Conservation (phyloP, 2,329 filamentous ascomycete species). For the Sporothrix pallida region DNA sequence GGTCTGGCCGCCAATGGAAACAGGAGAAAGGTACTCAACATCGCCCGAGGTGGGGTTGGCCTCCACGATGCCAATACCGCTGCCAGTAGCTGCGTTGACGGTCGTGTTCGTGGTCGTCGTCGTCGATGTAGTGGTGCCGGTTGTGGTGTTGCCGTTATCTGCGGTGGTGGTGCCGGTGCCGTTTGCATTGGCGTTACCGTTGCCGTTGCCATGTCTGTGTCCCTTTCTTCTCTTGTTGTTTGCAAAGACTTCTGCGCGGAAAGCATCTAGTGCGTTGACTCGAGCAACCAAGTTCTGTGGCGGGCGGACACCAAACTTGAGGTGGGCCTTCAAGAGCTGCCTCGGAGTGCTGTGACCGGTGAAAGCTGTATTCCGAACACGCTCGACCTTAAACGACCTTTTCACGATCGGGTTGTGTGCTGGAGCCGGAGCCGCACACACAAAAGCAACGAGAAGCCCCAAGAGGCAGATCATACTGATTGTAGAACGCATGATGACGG, state of each 20-base stretch:
- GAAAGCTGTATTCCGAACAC: slow-evolving; percentile 62
- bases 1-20: slow-evolving; percentile 71
- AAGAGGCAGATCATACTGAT: slow-evolving; percentile 48
- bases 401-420: slow-evolving; percentile 53
- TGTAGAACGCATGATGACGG: slow-evolving; percentile 40
- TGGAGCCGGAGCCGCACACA: slow-evolving; percentile 55
- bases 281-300: slow-evolving; percentile 51
- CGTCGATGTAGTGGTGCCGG: neutral
- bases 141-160: slow-evolving; percentile 7
- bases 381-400: slow-evolving; percentile 66
- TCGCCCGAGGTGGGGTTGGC: slow-evolving; percentile 70
- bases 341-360: slow-evolving; percentile 60
- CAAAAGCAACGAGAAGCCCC: slow-evolving; percentile 55
- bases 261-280: slow-evolving; percentile 41
- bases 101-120: slow-evolving; percentile 16
- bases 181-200: slow-evolving; percentile 14
- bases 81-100: neutral
- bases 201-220: slow-evolving; percentile 26
- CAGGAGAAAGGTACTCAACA: slow-evolving; percentile 71
- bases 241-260: slow-evolving; percentile 37
- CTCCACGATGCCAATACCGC: slow-evolving; percentile 60
- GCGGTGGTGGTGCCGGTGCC: slow-evolving; percentile 40
- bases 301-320: slow-evolving; percentile 68
- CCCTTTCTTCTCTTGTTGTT: slow-evolving; percentile 26
- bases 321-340: slow-evolving; percentile 69